Evolutionary conservation across 306 rosid species (phyloP).

Genomic region (Malus fusca): DNA sequence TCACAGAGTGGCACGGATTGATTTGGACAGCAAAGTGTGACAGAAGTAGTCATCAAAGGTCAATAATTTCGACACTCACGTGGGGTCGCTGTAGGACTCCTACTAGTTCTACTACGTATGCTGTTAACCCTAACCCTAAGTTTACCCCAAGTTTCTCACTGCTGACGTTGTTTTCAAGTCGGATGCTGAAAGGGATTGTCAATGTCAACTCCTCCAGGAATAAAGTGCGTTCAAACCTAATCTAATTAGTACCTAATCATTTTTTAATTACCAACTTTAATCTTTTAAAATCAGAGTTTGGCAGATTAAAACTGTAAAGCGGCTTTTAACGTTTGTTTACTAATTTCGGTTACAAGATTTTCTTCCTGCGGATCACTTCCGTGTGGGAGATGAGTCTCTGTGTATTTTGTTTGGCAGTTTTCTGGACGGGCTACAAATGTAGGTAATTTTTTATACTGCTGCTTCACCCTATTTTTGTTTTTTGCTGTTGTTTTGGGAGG

Average conservation of each 20-base stretch:
- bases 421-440: not conserved
- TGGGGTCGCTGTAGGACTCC: not conserved
- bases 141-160: not conserved
- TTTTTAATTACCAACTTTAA: constrained; percentile 13
- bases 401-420: not conserved
- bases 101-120: not conserved
- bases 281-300: constrained; percentile 13
- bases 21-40: constrained; percentile 3
- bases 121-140: not conserved
- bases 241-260: constrained; percentile 11
- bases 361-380: constrained; percentile 20
- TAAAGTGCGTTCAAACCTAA: constrained; percentile 1
- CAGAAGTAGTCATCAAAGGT: constrained; percentile 16
- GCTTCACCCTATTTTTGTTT: constrained; percentile 12
- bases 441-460: not conserved
- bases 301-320: not conserved
- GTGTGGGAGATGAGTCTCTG: not conserved
- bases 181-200: constrained; percentile 1
- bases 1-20: not conserved
- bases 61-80: constrained; percentile 35
- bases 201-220: constrained; percentile 25
- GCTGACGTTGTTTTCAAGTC: constrained; percentile 16
- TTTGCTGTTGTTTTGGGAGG: constrained; percentile 18
- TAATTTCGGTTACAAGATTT: not conserved
- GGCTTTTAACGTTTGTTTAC: not conserved